Evolutionary conservation across 441 rosid species (phyloP).

Genomic region (Syzygium syzygioides): DNA sequence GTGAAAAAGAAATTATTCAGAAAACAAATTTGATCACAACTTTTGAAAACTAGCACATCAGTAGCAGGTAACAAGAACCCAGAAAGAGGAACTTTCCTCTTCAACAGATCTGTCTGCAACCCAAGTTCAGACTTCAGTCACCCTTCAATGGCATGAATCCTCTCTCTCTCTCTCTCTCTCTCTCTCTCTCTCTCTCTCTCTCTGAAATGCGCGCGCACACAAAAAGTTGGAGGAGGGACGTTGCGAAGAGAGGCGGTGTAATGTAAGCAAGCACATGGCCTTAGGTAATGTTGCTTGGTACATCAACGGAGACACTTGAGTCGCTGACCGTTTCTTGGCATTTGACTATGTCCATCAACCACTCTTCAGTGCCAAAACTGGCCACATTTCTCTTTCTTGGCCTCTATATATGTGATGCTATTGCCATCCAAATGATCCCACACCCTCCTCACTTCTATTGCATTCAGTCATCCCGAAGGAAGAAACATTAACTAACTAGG

Average conservation of each 20-base stretch:
- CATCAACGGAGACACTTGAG: background rate
- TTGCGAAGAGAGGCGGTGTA: background rate
- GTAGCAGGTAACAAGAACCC: background rate
- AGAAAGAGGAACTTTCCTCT: background rate
- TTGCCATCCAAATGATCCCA: background rate
- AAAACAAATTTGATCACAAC: background rate
- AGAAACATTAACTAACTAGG: background rate
- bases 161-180: background rate
- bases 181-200: background rate
- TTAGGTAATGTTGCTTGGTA: conserved; percentile 13
- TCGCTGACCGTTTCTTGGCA: conserved; percentile 19
- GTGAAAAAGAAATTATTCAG: too few relatives aligned
- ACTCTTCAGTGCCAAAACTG: background rate
- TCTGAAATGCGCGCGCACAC: background rate
- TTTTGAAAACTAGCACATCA: background rate
- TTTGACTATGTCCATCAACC: conserved; percentile 21
- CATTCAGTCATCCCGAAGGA: background rate
- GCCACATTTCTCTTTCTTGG: background rate
- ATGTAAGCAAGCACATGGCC: conserved; percentile 22
- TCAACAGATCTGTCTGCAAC: background rate
- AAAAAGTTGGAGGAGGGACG: background rate
- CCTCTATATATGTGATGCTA: background rate
- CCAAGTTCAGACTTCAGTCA: background rate
- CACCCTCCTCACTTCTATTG: background rate
- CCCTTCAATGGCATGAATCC: background rate